Evolutionary conservation across 805 yeast species (phyloP).

Genomic region (Nakazawaea anatomiae): DNA sequence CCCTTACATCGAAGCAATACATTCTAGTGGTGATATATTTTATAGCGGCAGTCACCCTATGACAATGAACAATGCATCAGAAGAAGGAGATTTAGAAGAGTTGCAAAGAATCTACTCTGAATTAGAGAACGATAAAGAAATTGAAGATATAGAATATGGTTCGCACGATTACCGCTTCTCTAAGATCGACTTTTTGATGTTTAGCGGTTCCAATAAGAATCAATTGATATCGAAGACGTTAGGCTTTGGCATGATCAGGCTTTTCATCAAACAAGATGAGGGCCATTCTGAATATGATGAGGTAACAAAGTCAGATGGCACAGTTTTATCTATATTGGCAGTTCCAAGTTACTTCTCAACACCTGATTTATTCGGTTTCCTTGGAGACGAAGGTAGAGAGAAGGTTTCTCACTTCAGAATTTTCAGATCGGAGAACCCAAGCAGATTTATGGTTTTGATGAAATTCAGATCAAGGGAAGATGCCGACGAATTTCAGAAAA

Average conservation of each 20-base stretch:
- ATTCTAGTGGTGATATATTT: slow-evolving; percentile 5
- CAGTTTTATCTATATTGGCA: slow-evolving; percentile 75
- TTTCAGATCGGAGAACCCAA: slow-evolving; percentile 56
- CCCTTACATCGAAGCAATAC: not conserved
- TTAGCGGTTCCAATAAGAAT: slow-evolving; percentile 8
- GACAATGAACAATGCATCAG: not conserved
- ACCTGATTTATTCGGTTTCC: slow-evolving; percentile 74
- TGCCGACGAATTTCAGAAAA: slow-evolving; percentile 61
- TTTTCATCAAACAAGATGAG: slow-evolving; percentile 36
- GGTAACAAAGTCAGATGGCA: slow-evolving; percentile 41
- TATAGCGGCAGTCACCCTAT: not conserved
- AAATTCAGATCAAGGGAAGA: slow-evolving; percentile 54
- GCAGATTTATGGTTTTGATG: slow-evolving; percentile 70
- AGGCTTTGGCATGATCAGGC: slow-evolving; percentile 70
- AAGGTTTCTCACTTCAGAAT: slow-evolving; percentile 68
- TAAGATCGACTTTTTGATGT: slow-evolving; percentile 26
- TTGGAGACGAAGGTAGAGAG: slow-evolving; percentile 55
- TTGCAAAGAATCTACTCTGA: slow-evolving; percentile 8
- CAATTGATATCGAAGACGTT: slow-evolving; percentile 50
- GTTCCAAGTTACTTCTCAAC: slow-evolving; percentile 86
- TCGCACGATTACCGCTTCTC: slow-evolving; percentile 29
- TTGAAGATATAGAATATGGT: not conserved
- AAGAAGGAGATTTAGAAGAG: slow-evolving; percentile 11
- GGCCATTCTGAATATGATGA: slow-evolving; percentile 15
- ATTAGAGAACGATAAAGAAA: not conserved